phyloP scores from a whole-genome alignment of 176 grass and related monocot species.

The Olyra latifolia region DNA sequence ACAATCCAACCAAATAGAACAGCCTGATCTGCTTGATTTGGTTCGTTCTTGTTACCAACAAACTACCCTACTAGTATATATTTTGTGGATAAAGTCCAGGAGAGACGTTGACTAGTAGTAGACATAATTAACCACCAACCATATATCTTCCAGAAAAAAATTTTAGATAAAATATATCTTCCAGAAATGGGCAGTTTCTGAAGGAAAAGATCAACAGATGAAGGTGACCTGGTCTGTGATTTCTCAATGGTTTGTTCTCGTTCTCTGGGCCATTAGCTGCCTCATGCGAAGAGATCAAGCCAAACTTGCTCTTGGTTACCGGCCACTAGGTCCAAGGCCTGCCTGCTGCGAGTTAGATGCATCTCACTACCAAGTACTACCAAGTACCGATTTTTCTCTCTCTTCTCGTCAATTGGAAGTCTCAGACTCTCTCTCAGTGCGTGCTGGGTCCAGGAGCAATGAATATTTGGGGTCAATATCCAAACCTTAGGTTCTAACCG shows the following conservation, averaged over 20 bases:
- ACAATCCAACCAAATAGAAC: background rate
- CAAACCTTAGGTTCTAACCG: background rate
- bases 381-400: background rate
- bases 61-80: background rate
- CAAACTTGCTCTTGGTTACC: constrained; percentile 28
- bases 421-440: background rate
- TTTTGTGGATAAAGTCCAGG: constrained; percentile 16
- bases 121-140: background rate
- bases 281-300: constrained; percentile 33
- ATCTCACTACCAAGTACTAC: background rate
- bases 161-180: too few relatives aligned
- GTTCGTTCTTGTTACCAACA: background rate
- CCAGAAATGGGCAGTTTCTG: background rate
- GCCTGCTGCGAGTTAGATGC: background rate
- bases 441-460: constrained; percentile 12
- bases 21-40: background rate
- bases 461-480: background rate
- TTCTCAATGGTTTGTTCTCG: background rate
- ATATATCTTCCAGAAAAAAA: constrained; percentile 5
- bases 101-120: background rate
- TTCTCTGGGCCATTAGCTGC: background rate
- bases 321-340: constrained; percentile 26
- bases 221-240: constrained; percentile 28
- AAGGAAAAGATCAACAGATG: constrained; percentile 8
- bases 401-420: background rate